Evolutionary conservation across 1,284 basidiomycete genomes (phyloP).

Genomic region (Ustilago loliicola): DNA sequence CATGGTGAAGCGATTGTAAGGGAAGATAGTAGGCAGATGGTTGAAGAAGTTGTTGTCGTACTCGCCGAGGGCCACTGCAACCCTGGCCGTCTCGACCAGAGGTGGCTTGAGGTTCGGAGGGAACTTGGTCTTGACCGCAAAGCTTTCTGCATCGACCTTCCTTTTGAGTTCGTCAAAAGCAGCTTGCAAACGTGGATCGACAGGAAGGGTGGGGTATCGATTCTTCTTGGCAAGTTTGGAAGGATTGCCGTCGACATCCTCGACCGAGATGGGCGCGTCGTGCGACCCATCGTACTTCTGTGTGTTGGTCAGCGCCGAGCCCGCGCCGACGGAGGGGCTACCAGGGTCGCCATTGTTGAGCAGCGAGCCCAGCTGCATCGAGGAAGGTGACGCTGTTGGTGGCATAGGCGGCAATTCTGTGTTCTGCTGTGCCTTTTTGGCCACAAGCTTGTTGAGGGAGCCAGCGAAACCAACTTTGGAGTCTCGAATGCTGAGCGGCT

Average conservation of each 20-base stretch:
- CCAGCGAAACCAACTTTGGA: conserved; percentile 56
- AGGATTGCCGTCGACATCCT: conserved; percentile 73
- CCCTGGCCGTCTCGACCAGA: conserved; percentile 79
- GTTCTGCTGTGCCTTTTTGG: conserved; percentile 51
- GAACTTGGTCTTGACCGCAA: conserved; percentile 82
- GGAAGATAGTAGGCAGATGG: conserved; percentile 86
- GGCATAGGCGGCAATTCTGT: conserved; percentile 37
- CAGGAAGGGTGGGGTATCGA: conserved; percentile 69
- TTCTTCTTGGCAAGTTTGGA: conserved; percentile 66
- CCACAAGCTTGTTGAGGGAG: conserved; percentile 59
- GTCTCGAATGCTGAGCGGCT: conserved; percentile 49
- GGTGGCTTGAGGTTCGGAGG: conserved; percentile 83
- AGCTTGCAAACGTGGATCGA: conserved; percentile 77
- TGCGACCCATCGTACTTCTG: conserved; percentile 73
- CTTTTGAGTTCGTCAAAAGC: conserved; percentile 77
- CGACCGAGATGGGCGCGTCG: conserved; percentile 76
- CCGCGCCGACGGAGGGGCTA: conserved; percentile 24
- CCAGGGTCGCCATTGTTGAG: conserved; percentile 46
- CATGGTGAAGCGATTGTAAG: conserved; percentile 85
- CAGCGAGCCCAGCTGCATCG: conserved; percentile 50
- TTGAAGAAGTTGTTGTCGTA: conserved; percentile 93
- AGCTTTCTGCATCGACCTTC: conserved; percentile 73
- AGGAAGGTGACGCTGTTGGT: conserved; percentile 20
- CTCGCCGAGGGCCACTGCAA: conserved; percentile 85
- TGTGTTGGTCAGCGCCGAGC: conserved; percentile 45